Base-by-base conservation (phyloP, 1,284 basidiomycete genomes). In the Exobasidium cylindrosporum region DNA sequence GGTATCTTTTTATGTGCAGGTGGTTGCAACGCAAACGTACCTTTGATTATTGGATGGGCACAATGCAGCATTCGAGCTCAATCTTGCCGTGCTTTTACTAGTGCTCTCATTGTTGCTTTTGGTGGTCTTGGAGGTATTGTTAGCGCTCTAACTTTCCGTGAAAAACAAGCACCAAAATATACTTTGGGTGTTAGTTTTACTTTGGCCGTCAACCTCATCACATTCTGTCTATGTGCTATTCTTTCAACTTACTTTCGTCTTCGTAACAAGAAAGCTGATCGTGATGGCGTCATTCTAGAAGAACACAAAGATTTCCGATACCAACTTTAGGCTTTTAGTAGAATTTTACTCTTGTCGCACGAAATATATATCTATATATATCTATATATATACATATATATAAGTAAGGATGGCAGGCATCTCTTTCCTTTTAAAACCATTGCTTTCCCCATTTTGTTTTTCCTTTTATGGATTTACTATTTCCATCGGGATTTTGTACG, bases 101-200 rank as follows among this genome's bases (percentile, higher is more conserved):
- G 74, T 23, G 81, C 82, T 30, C 62, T 82, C 47, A 74, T 81
- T 49, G 79, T 82, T 59, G 78, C 74, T 44, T 77, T 80, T 56
- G 82, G 81, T 49, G 81, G 81, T 61, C 64, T 82, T 31, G 83
- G 83, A 24, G 83, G 82, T 58, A 82, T 83, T 68, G 67, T 82
- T 58, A 80, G 81, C 17, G 78, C 77, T 17, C 62, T 75, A 30
- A 67, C 73, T 26, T 81, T 73, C 76, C 73, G 75, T 60, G 65
- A 71, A 62, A 63, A 67, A 62, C 67, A 73, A 26, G 69, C 73
- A n/a, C 72, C 72, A 26, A 61, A 65, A 50, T 75, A 75, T 68
- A 62, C 67, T 28, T 61, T 65, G 52, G 73, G 73, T 47, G 64
- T 75, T 31, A 21, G 49, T 17, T 53, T 53, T 24, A 53, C 49